Base-by-base conservation (phyloP, 2,329 filamentous ascomycete genomes). In the Arachnomyces sp. region DNA sequence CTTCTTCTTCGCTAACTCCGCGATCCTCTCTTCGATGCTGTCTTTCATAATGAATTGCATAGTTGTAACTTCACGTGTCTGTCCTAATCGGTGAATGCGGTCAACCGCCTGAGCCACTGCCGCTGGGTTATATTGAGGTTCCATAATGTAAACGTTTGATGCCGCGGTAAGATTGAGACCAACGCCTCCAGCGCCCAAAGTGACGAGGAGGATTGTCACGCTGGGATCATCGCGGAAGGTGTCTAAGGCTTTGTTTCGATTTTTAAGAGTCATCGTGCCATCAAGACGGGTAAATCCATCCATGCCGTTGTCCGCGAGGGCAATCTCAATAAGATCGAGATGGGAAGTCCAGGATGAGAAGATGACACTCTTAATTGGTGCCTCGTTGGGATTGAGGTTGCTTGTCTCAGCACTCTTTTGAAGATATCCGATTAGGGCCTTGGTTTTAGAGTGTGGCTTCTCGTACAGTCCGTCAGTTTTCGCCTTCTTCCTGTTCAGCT, bases 301-400 rank as follows among this genome's bases (percentile, higher is more conserved):
- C n/a, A 67, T 45, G 2, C 53, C 55, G 34, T 60, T 55, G 36
- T 77, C 72, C 21, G 78, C 72, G 11, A 96, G 73, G 0, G 89
- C 90, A 36, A 86, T 73, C 56, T 92, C 80, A 50, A 98, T 94
- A 14, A 98, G 76, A 59, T 96, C 89, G 12, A 98, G 77, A 57
- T 96, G 89, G 0, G 84, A 82, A 0, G 92, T 96, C 89, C 92
- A 96, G n/a, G 82, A 82, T 0, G 88, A 95, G 63, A 96, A 96
- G 5, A 98, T 80, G 11, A 98, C 88, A 17, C 86, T 92, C 61
- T 95, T 96, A 64, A 86, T 84, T 0, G 89, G 89, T 1, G 78
- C 75, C 54, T 89, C 78, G 8, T 75, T 66, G 0, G 79, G 77
- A 7, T 77, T 44, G 8, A 62, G 50, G 11, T 56, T 44, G 34